phyloP scores from a whole-genome alignment of 192 early-diverging fungal species.

The Coemansia guatemalensis region DNA sequence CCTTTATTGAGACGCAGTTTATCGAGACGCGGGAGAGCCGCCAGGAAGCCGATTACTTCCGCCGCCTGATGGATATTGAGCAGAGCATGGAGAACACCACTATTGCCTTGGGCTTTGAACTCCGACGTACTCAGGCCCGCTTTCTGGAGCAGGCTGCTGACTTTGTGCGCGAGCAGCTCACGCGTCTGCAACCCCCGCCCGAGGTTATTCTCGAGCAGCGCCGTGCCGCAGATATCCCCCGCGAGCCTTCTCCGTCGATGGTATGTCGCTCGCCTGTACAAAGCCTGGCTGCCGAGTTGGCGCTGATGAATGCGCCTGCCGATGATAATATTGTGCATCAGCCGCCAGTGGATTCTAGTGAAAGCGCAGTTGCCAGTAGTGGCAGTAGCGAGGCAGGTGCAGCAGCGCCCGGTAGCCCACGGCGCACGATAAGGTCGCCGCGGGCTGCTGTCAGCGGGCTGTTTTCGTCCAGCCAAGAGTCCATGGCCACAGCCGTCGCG shows the following conservation, averaged over 20 bases:
- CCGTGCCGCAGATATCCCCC: neutral
- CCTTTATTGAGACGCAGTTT: constrained; percentile 52
- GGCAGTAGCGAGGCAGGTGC: neutral
- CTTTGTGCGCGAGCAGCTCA: constrained; percentile 54
- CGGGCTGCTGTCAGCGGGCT: constrained; percentile 31
- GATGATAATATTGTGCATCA: neutral
- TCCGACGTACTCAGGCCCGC: constrained; percentile 52
- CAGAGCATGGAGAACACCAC: constrained; percentile 55
- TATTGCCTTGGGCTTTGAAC: constrained; percentile 51
- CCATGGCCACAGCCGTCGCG: constrained; percentile 19
- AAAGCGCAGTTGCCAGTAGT: constrained; percentile 3
- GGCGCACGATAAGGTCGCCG: constrained; percentile 34
- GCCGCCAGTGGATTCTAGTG: neutral
- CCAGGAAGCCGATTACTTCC: constrained; percentile 48
- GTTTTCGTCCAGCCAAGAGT: constrained; percentile 45
- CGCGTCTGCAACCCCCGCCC: constrained; percentile 14
- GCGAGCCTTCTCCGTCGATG: neutral
- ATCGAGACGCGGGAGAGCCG: constrained; percentile 52
- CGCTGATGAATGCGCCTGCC: constrained; percentile 3
- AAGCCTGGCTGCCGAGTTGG: constrained; percentile 24
- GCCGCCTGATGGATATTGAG: constrained; percentile 51
- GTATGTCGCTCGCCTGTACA: constrained; percentile 14
- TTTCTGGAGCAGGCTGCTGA: constrained; percentile 51
- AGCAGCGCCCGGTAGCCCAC: constrained; percentile 9
- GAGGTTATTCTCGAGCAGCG: constrained; percentile 4